These are phyloP conservation scores for Claviceps purpurea DNA, from an alignment of 2,329 filamentous ascomycete genomes.

Conservation along the genomic window DNA sequence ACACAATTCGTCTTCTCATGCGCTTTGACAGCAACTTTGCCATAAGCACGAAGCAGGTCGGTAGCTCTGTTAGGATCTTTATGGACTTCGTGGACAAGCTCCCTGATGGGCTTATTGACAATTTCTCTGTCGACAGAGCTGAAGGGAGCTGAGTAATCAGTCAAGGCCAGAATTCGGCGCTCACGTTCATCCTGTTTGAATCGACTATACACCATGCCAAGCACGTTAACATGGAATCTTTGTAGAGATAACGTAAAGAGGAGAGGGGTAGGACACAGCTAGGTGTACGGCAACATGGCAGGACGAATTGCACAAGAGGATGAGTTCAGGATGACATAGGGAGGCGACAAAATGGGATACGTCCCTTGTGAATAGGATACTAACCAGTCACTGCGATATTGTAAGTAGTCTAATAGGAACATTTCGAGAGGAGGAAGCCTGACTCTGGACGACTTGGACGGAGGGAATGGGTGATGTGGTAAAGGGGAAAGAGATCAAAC, in stretches of 20 bases:
- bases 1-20: conserved; percentile 81
- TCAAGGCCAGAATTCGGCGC: conserved; percentile 53
- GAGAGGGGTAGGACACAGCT: not conserved
- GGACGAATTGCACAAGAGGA: not conserved
- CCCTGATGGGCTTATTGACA: conserved; percentile 59
- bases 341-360: not conserved
- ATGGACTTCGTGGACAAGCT: conserved; percentile 68
- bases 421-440: conserved; percentile 13
- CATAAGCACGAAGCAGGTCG: conserved; percentile 72
- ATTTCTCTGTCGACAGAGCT: conserved; percentile 51
- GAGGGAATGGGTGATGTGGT: not conserved
- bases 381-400: conserved; percentile 59
- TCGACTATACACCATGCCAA: conserved; percentile 34
- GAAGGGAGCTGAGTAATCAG: conserved; percentile 52
- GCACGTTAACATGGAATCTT: conserved; percentile 14
- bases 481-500: not conserved
- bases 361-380: conserved; percentile 1
- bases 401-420: conserved; percentile 45
- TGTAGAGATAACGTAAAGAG: not conserved
- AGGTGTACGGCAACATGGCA: not conserved
- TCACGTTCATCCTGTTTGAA: conserved; percentile 68
- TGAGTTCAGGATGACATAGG: not conserved
- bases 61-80: conserved; percentile 49
- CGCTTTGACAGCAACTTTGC: conserved; percentile 71
- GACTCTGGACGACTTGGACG: not conserved